These are phyloP conservation scores for Dothidotthia symphoricarpi DNA, from an alignment of 2,329 filamentous ascomycete genomes.

Conservation along the genomic window DNA sequence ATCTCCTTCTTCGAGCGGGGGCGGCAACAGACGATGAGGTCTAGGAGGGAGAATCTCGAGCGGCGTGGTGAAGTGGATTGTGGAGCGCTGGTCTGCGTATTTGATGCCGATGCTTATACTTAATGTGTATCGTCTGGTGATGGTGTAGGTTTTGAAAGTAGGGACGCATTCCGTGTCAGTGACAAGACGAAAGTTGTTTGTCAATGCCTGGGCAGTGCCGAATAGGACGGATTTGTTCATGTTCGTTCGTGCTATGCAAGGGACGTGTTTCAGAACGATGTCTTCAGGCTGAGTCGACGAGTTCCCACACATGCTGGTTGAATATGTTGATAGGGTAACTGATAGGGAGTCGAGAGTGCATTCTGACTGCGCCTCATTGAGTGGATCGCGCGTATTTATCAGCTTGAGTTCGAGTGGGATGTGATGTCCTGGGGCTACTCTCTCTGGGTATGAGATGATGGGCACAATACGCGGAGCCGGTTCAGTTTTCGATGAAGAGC, in stretches of 20 bases:
- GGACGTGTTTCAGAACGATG: conserved; percentile 29
- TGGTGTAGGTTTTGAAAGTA: conserved; percentile 37
- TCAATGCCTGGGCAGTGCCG: conserved; percentile 19
- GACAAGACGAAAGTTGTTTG: conserved; percentile 34
- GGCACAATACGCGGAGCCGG: conserved; percentile 30
- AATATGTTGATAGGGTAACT: conserved; percentile 34
- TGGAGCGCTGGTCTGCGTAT: conserved; percentile 27
- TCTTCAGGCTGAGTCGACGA: conserved; percentile 29
- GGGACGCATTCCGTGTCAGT: conserved; percentile 37
- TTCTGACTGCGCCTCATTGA: conserved; percentile 16
- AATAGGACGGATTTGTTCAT: conserved; percentile 26
- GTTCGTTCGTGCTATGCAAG: conserved; percentile 28
- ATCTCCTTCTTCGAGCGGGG: conserved; percentile 17
- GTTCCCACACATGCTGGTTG: conserved; percentile 32
- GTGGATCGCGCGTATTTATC: conserved; percentile 19
- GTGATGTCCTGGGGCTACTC: conserved; percentile 32
- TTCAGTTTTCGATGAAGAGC: conserved; percentile 11
- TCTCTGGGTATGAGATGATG: conserved; percentile 28
- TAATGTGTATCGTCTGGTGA: conserved; percentile 33
- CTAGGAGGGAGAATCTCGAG: conserved; percentile 34
- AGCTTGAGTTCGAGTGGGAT: conserved; percentile 33
- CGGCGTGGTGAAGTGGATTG: conserved; percentile 24
- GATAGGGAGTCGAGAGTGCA: conserved; percentile 30
- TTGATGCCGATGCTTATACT: conserved; percentile 28
- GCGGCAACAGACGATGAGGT: conserved; percentile 10